phyloP scores from a whole-genome alignment of 2,329 filamentous ascomycete species.

The Incumbomyces delicatus region DNA sequence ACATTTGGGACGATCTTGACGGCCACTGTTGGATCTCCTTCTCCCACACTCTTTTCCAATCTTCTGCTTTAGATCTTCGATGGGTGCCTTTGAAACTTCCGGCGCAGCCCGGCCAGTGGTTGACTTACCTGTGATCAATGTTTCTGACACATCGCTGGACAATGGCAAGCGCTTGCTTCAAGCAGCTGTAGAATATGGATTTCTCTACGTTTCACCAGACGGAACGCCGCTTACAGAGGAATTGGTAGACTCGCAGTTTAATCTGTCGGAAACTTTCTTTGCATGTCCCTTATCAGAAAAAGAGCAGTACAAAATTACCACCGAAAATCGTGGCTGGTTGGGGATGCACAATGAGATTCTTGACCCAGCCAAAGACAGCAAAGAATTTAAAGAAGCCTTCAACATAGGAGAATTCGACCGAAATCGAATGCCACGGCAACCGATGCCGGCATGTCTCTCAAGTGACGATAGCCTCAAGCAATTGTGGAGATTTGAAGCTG shows the following conservation, averaged over 20 bases:
- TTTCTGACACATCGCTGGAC: slow-evolving; percentile 50
- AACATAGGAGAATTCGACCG: slow-evolving; percentile 71
- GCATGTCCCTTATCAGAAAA: slow-evolving; percentile 28
- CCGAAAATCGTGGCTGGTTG: slow-evolving; percentile 77
- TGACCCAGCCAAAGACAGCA: slow-evolving; percentile 72
- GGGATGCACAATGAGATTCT: slow-evolving; percentile 80
- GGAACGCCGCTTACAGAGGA: slow-evolving; percentile 57
- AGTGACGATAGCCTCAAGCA: slow-evolving; percentile 44
- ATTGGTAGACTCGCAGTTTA: slow-evolving; percentile 63
- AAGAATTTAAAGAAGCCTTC: slow-evolving; percentile 92
- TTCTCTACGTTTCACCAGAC: slow-evolving; percentile 76
- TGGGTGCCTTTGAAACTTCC: no score
- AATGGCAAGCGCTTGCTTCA: slow-evolving; percentile 62
- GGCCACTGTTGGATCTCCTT: no score
- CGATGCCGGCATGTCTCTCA: slow-evolving; percentile 46
- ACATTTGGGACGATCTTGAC: no score
- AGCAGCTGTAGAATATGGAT: slow-evolving; percentile 74
- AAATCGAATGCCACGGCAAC: slow-evolving; percentile 61
- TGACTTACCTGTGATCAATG: slow-evolving; percentile 71
- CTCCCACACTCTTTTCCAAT: no score
- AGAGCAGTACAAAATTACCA: slow-evolving; percentile 60
- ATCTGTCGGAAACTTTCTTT: slow-evolving; percentile 47
- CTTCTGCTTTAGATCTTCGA: no score
- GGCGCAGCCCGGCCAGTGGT: no score
- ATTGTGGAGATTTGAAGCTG: slow-evolving; percentile 56